Conservation (phyloP, 805 yeast genomes). For the Candida tammaniensis region DNA sequence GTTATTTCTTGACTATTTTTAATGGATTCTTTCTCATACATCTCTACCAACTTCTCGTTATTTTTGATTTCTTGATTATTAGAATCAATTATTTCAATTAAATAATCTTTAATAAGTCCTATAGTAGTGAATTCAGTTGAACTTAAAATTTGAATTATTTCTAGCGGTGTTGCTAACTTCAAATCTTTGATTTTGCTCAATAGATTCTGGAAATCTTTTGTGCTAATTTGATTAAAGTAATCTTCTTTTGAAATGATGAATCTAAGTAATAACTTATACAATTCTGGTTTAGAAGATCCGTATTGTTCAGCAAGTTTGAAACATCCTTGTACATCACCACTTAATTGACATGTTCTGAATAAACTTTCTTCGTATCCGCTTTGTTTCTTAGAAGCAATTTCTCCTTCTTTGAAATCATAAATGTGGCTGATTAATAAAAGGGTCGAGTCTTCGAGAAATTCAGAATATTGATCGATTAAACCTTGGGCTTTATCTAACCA, state of each 20-base stretch:
- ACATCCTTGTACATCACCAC: slow-evolving; percentile 57
- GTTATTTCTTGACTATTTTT: slow-evolving; percentile 53
- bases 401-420: slow-evolving; percentile 52
- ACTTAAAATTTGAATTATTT: slow-evolving; percentile 68
- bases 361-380: slow-evolving; percentile 55
- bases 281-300: slow-evolving; percentile 61
- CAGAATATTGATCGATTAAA: slow-evolving; percentile 47
- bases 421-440: slow-evolving; percentile 57
- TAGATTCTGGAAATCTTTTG: slow-evolving; percentile 45
- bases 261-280: slow-evolving; percentile 63
- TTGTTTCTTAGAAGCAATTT: slow-evolving; percentile 36
- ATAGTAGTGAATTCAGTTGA: slow-evolving; percentile 54
- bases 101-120: slow-evolving; percentile 68
- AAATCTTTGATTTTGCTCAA: slow-evolving; percentile 51
- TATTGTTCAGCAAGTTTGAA: slow-evolving; percentile 54
- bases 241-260: slow-evolving; percentile 57
- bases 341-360: slow-evolving; percentile 62
- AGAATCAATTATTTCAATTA: slow-evolving; percentile 57
- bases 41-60: slow-evolving; percentile 60
- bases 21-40: slow-evolving; percentile 66
- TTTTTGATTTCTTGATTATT: slow-evolving; percentile 67
- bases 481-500: slow-evolving; percentile 69
- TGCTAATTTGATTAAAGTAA: slow-evolving; percentile 51
- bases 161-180: slow-evolving; percentile 67
- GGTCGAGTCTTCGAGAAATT: slow-evolving; percentile 52